Percentiles rank a stretch among this genome's conserved stretches.
Evolutionary conservation across 2,329 filamentous ascomycete genomes (phyloP).

Genomic region (Botrytis sinoallii): DNA sequence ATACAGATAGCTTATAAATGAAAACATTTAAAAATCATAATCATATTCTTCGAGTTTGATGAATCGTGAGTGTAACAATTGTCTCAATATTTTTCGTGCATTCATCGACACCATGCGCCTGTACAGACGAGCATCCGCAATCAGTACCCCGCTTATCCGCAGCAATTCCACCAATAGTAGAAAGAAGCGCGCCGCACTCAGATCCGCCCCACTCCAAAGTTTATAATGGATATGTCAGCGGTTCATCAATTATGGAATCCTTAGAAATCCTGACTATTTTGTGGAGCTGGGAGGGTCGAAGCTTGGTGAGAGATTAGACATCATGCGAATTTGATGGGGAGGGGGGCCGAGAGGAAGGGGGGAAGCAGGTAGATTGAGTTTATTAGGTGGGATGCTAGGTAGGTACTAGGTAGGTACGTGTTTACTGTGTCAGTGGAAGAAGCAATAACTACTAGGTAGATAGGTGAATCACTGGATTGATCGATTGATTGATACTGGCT

Average conservation of each 20-base stretch:
- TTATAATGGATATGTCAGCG: neutral
- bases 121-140: neutral
- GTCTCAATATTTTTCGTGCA: neutral
- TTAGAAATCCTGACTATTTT: neutral
- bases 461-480: neutral
- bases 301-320: neutral
- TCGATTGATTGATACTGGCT: no score
- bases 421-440: neutral
- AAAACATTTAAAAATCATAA: neutral
- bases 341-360: neutral
- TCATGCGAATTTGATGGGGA: neutral
- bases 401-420: neutral
- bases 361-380: neutral
- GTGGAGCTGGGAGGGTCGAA: neutral
- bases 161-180: neutral
- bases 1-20: neutral
- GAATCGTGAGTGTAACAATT: neutral
- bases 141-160: neutral
- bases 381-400: no score
- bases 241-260: neutral
- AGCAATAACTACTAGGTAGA: fast-evolving
- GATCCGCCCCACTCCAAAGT: neutral
- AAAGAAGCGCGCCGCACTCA: neutral
- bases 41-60: neutral
- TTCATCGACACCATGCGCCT: neutral